Evolutionary conservation across 768 basidiomycete species (phyloP).

Genomic region (Leucosporidium yakuticum): DNA sequence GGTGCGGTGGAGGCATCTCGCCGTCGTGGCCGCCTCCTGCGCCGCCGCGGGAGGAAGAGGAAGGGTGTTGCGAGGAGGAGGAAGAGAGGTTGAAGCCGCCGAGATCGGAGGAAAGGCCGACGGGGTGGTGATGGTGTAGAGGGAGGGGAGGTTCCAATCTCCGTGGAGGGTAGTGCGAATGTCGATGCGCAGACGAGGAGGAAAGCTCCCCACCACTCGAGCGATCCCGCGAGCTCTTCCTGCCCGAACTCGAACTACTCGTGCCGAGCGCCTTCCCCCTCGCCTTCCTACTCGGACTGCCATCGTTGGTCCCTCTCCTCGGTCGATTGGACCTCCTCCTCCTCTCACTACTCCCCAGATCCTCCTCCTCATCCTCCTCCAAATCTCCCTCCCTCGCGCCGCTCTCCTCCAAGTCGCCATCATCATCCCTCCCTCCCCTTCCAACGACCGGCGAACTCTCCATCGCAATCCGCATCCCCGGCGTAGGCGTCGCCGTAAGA

Average conservation of each 20-base stretch:
- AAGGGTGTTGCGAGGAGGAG: not conserved
- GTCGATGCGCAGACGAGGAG: too few species aligned
- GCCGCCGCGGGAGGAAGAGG: not conserved
- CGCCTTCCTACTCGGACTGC: constrained; percentile 5
- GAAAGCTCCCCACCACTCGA: too few species aligned
- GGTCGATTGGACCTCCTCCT: not conserved
- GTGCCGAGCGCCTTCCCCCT: not conserved
- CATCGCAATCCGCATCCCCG: constrained; percentile 15
- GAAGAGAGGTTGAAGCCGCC: constrained; percentile 25
- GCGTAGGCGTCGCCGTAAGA: constrained; percentile 23
- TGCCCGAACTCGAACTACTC: constrained; percentile 4
- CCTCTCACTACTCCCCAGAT: too few species aligned
- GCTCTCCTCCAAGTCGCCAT: too few species aligned
- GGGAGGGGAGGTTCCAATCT: constrained; percentile 1
- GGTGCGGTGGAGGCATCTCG: constrained; percentile 2
- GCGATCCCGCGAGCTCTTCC: not conserved
- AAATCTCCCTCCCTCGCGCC: too few species aligned
- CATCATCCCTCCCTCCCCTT: too few species aligned
- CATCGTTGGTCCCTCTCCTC: constrained; percentile 3
- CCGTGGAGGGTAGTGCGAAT: too few species aligned
- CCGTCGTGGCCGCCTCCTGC: constrained; percentile 5
- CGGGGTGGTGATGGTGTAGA: constrained; percentile 24
- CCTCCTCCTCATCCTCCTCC: too few species aligned
- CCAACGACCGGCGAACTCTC: constrained; percentile 21
- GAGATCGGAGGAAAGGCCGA: constrained; percentile 23